Conservation (phyloP, 108 stramenopile genomes). For the Fragilariopsis cylindrus region DNA sequence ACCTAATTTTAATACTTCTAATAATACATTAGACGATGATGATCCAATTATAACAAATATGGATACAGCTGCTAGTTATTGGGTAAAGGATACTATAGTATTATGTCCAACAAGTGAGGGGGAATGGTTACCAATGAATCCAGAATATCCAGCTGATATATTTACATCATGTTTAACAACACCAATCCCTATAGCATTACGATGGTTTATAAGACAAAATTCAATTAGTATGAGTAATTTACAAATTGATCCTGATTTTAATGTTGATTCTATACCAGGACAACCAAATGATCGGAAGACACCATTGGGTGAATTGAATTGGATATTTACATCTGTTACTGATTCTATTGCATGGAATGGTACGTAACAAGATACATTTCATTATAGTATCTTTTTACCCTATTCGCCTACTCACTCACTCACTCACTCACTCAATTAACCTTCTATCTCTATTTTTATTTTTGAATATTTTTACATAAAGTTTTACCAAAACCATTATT, state of each 20-base stretch:
- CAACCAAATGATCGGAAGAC: conserved; percentile 89
- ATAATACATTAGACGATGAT: neutral
- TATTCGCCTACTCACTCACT: neutral
- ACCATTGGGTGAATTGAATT: conserved; percentile 95
- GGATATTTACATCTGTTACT: conserved; percentile 99
- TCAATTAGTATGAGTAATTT: conserved; percentile 49
- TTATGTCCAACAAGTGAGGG: conserved; percentile 90
- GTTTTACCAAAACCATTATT: conserved; percentile 94
- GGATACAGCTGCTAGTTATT: conserved; percentile 38
- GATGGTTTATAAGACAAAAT: conserved; percentile 91
- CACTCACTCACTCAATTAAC: neutral
- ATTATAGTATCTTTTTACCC: neutral
- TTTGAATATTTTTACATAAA: neutral
- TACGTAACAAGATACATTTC: neutral
- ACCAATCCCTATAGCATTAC: conserved; percentile 95
- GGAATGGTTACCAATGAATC: conserved; percentile 94
- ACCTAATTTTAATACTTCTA: neutral
- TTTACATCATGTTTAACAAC: conserved; percentile 99
- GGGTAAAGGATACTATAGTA: conserved; percentile 91
- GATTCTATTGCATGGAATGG: conserved; percentile 99
- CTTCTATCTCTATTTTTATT: neutral
- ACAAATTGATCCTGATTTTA: conserved; percentile 46
- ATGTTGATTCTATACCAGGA: conserved; percentile 95
- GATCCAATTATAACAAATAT: conserved; percentile 27
- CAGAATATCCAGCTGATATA: conserved; percentile 95